Conservation (phyloP, 202 grass and related monocot genomes). For the Hordeum pubiflorum region DNA sequence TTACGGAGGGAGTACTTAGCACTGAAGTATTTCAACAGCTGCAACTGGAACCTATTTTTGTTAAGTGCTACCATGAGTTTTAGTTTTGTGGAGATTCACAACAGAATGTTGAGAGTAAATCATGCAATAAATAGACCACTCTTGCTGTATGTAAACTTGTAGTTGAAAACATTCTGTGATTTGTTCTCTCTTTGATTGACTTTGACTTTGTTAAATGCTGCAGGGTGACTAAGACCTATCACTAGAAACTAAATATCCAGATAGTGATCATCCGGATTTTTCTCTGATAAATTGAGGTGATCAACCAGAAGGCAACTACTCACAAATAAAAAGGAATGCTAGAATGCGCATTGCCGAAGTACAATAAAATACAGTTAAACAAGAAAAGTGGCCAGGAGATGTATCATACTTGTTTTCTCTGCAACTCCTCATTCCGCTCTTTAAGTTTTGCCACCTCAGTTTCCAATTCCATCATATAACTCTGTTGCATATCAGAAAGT, state of each 20-base stretch:
- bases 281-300: not conserved
- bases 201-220: not conserved
- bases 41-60: not conserved
- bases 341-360: not conserved
- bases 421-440: slow-evolving; percentile 64
- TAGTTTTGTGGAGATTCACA: not conserved
- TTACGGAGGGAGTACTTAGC: no score
- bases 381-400: not conserved
- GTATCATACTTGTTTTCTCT: slow-evolving; percentile 68
- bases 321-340: not conserved
- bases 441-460: slow-evolving; percentile 92
- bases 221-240: not conserved
- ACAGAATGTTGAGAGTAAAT: not conserved
- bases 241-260: not conserved
- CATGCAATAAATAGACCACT: not conserved
- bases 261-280: not conserved
- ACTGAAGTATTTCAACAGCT: not conserved
- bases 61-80: not conserved
- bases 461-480: slow-evolving; percentile 94
- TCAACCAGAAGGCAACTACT: not conserved
- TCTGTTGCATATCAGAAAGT: slow-evolving; percentile 26
- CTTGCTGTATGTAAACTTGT: not conserved
- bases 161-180: not conserved
- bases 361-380: not conserved
- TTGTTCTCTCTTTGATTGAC: not conserved